These are phyloP conservation scores for Naganishia onofrii DNA, from an alignment of 768 basidiomycete species.

Conservation along the genomic window DNA sequence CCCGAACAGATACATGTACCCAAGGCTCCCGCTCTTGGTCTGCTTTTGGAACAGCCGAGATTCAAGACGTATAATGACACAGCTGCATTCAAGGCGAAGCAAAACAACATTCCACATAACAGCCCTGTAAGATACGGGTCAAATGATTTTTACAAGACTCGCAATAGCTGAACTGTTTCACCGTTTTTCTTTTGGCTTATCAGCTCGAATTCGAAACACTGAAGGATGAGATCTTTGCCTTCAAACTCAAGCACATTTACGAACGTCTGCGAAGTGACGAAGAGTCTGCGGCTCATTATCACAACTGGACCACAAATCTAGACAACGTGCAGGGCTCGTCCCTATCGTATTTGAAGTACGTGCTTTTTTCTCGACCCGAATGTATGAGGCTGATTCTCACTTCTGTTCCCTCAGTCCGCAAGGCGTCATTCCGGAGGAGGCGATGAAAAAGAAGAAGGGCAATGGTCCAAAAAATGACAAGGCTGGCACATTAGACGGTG, in stretches of 20 bases:
- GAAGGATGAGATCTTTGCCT: constrained; percentile 67
- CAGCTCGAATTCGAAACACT: constrained; percentile 68
- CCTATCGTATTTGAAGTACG: constrained; percentile 9
- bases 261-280: constrained; percentile 81
- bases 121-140: constrained; percentile 7
- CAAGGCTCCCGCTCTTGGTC: constrained; percentile 91
- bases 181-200: background rate
- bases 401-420: background rate
- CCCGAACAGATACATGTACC: constrained; percentile 76
- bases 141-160: constrained; percentile 52
- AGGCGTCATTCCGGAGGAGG: constrained; percentile 10
- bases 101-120: constrained; percentile 56
- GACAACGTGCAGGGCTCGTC: constrained; percentile 19
- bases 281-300: constrained; percentile 51
- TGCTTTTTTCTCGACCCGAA: background rate
- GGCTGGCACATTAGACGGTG: background rate
- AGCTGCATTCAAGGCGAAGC: constrained; percentile 37
- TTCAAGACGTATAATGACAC: constrained; percentile 55
- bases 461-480: constrained; percentile 8
- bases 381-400: background rate
- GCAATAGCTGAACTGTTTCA: background rate
- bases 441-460: constrained; percentile 22
- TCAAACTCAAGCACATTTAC: constrained; percentile 85
- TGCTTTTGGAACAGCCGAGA: constrained; percentile 70
- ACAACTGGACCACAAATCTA: constrained; percentile 19